Evolutionary conservation across 371 early-diverging fungal species (phyloP), one percentile per base, ranked within the genome.

Genomic region (Mucor sp.): DNA sequence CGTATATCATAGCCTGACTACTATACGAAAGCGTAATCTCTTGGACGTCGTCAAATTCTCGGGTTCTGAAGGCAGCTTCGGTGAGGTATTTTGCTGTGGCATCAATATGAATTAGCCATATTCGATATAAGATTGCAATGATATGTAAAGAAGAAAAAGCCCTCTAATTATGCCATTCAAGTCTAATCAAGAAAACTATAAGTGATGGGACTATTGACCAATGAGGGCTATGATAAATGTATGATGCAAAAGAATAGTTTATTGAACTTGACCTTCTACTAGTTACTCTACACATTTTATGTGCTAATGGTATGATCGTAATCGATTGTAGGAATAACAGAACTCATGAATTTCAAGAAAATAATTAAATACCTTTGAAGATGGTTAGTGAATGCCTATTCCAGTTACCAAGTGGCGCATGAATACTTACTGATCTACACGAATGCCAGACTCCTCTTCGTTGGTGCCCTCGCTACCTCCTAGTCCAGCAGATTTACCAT

Each of bases 271-370:
- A 17, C 41, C 17, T 17, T 41, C 41, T 41, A 41, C 41, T 17
- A 17, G 7, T 50, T 8, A 7, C 14, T 50, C 50, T 50, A 14
- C 19, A 50, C 11, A 19, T 8, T 62, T 62, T 69, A 83, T 27
- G 83, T 69, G 53, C 83, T 83, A 21, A 93, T 92, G 8, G 95
- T 96, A 75, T 95, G 94, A 83, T 97, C 99, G 77, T 98, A 99
- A 71, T 99, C 98, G 66, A 99, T 96, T 15, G 98, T 98, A 4
- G 99, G 99, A 55, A 98, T 84, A 44, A 99, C 96, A 33, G 93
- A 90, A 63, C 92, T 92, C 91, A 99, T 95, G 74, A 99, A 99
- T 81, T 98, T 97, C 66, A 97, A 80, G 75, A 97, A 97, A 66
- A 97, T 88, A 60, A 97, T 86, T 72, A 97, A 78, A 72, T 98